phyloP scores from a whole-genome alignment of 768 basidiomycete genomes.

The Termitomyces sp. region DNA sequence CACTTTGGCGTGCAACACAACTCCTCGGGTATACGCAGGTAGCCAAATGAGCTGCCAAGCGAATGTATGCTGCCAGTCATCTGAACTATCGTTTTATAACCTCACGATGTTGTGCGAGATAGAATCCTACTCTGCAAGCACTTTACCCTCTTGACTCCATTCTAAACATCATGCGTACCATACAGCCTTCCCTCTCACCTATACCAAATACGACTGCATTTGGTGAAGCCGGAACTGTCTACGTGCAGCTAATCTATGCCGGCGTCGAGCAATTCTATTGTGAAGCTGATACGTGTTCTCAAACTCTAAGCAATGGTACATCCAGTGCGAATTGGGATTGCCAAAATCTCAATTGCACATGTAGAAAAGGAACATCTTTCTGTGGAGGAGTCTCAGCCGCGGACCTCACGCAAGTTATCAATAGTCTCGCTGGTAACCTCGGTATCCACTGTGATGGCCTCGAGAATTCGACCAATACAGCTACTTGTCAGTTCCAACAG shows the following conservation, averaged over 20 bases:
- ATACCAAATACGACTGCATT: slow-evolving; percentile 56
- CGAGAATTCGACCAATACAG: slow-evolving; percentile 35
- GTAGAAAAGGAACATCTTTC: slow-evolving; percentile 63
- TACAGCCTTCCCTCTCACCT: slow-evolving; percentile 66
- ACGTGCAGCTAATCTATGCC: slow-evolving; percentile 71
- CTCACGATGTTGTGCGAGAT: background rate
- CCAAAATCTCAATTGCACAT: slow-evolving; percentile 67
- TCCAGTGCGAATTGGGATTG: slow-evolving; percentile 63
- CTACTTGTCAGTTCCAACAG: slow-evolving; percentile 78
- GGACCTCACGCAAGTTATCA: slow-evolving; percentile 57
- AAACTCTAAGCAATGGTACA: slow-evolving; percentile 37
- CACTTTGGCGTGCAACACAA: slow-evolving; percentile 69
- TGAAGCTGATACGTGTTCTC: slow-evolving; percentile 61
- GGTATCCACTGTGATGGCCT: slow-evolving; percentile 59
- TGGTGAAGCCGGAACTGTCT: slow-evolving; percentile 45
- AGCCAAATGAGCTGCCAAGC: slow-evolving; percentile 85
- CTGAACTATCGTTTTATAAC: background rate
- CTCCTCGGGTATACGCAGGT: slow-evolving; percentile 67
- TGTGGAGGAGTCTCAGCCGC: slow-evolving; percentile 51
- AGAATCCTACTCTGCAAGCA: slow-evolving; percentile 83
- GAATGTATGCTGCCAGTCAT: slow-evolving; percentile 44
- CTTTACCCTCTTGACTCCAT: slow-evolving; percentile 67
- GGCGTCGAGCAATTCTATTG: slow-evolving; percentile 90
- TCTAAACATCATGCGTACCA: slow-evolving; percentile 74
- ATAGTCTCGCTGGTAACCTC: slow-evolving; percentile 59